Conservation (phyloP, 1,139 yeast genomes). For the Diutina mesorugosa region DNA sequence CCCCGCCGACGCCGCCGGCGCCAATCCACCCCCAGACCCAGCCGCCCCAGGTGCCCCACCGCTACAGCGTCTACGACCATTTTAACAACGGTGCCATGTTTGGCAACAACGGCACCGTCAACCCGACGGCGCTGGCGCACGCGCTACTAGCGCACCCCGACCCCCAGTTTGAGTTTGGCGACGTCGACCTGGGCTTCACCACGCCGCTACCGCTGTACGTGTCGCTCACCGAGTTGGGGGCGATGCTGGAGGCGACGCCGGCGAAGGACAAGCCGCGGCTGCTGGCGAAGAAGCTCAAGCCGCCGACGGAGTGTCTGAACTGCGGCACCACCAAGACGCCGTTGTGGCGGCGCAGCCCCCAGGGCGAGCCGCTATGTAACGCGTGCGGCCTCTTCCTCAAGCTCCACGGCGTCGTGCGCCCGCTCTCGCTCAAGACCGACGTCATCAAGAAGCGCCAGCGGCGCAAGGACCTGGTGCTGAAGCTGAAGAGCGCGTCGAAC, state of each 20-base stretch:
- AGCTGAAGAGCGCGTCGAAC: constrained; percentile 3
- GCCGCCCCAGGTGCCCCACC: not conserved
- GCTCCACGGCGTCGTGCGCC: constrained; percentile 16
- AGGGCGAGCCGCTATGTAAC: constrained; percentile 16
- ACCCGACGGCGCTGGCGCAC: not conserved
- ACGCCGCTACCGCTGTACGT: not conserved
- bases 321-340: constrained; percentile 17
- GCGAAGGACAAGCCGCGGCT: not conserved
- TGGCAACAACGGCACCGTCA: not conserved
- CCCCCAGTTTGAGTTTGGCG: constrained; percentile 1
- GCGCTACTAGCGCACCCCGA: not conserved
- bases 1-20: not conserved
- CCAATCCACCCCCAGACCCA: not conserved
- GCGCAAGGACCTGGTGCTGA: constrained; percentile 7
- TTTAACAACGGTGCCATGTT: not conserved
- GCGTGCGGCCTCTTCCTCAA: constrained; percentile 17
- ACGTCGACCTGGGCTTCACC: not conserved
- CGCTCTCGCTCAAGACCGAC: constrained; percentile 16
- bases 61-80: not conserved
- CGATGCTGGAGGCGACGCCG: not conserved
- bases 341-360: constrained; percentile 16
- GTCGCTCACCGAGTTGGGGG: not conserved
- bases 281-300: not conserved
- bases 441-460: constrained; percentile 17
- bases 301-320: constrained; percentile 10